Base-by-base conservation (phyloP, 495 filamentous ascomycete species). In the Penicillium turbatum region DNA sequence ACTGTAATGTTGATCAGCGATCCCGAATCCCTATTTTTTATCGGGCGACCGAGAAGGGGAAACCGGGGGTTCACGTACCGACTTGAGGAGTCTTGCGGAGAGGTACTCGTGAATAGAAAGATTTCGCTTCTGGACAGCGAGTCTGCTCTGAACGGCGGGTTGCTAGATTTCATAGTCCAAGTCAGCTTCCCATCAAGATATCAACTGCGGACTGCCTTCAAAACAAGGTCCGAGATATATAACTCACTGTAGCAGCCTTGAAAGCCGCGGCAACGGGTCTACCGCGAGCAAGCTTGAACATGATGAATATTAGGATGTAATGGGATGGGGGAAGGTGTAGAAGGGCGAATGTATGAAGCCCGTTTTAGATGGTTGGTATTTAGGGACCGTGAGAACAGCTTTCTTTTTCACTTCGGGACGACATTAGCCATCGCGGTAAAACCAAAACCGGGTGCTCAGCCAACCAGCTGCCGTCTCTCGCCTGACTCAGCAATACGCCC, bases 61-160 rank as follows among this genome's bases (percentile, higher is more conserved):
- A 58, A 43, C 49, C 51, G 51, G 45, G 37, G n/a, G 51, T 56
- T 39, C 44, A 68, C 79, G 53, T 80, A 96, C 92, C 74, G 82
- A 77, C 74, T 88, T 86, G 62, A 98, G 80, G 48, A 98, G 84
- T 56, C 88, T 85, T 60, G 90, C 89, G 44, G 93, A 96, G 65
- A 91, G 84, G 78, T 96, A 97, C 76, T 98, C 93, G 79, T 98
- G 93, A 61, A 97, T 95, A 57, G 89, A 92, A 60, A 98, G 83
- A 59, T 86, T 85, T 71, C 93, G 85, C 77, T 85, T 86, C 73
- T 96, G 92, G 63, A 75, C 62, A 56, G 74, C 69, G 12, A 73
- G 48, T 48, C 78, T 66, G 59, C 69, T 76, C 60, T 72, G 76
- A 39, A 79, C 54, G 51, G 79, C 74, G 7, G 75, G 67, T 51